These are phyloP conservation scores for Mycena venus DNA, from an alignment of 768 basidiomycete genomes.

Conservation along the genomic window DNA sequence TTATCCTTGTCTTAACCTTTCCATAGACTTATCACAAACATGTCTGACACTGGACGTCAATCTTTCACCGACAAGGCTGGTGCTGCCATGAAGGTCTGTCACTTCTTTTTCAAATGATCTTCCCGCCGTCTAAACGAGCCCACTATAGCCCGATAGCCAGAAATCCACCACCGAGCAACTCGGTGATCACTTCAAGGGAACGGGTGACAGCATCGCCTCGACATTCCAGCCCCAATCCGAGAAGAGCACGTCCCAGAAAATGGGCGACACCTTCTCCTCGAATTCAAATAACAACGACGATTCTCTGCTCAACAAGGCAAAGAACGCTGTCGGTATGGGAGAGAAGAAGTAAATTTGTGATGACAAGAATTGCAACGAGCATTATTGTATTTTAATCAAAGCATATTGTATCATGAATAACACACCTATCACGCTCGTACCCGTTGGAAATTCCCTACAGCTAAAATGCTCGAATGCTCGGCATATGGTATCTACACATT, in stretches of 20 bases:
- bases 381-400: not conserved
- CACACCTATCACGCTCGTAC: too few relatives aligned
- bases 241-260: constrained; percentile 65
- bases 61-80: constrained; percentile 70
- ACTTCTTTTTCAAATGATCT: not conserved
- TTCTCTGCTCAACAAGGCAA: too few relatives aligned
- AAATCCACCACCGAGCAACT: constrained; percentile 66
- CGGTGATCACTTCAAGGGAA: constrained; percentile 63
- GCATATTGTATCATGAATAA: not conserved
- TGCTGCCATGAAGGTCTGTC: constrained; percentile 61
- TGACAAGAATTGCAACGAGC: too few relatives aligned
- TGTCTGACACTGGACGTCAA: constrained; percentile 72
- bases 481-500: too few relatives aligned
- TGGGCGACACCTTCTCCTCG: constrained; percentile 63
- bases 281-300: too few relatives aligned
- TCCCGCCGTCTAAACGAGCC: not conserved
- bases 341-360: constrained; percentile 40
- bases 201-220: constrained; percentile 60
- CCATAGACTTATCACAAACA: constrained; percentile 38
- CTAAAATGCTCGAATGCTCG: too few relatives aligned
- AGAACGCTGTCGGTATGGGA: too few relatives aligned
- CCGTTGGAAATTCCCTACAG: too few relatives aligned
- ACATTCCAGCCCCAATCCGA: constrained; percentile 67
- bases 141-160: constrained; percentile 66
- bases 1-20: not conserved